These are phyloP conservation scores for Verticillium dahliae DNA, from an alignment of 2,329 filamentous ascomycete species.

Conservation along the genomic window DNA sequence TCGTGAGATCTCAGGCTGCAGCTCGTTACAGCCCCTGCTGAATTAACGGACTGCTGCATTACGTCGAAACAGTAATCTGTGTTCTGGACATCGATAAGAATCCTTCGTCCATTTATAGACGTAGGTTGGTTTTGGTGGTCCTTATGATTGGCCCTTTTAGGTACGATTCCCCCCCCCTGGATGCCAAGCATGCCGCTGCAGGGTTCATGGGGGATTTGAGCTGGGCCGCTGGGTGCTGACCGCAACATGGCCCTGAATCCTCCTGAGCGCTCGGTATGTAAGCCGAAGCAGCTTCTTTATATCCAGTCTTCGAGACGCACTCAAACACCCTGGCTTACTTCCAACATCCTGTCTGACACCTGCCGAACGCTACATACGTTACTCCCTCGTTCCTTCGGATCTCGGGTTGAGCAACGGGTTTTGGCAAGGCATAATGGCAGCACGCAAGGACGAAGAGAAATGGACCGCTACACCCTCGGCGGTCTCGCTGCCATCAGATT, in stretches of 20 bases:
- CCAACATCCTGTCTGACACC: too few relatives aligned
- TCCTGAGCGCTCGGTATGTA: too few relatives aligned
- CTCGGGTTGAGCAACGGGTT: too few relatives aligned
- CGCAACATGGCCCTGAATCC: not conserved
- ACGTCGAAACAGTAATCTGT: not conserved
- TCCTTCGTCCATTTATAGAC: not conserved
- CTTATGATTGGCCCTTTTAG: not conserved
- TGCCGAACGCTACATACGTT: too few relatives aligned
- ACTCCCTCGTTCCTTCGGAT: too few relatives aligned
- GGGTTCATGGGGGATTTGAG: not conserved
- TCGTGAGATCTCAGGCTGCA: too few relatives aligned
- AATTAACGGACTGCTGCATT: not conserved
- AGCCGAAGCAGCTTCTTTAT: too few relatives aligned
- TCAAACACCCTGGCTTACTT: too few relatives aligned
- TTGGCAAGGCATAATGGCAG: too few relatives aligned
- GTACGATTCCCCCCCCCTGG: not conserved
- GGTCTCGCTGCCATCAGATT: not conserved
- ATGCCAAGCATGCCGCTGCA: not conserved
- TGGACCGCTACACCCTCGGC: not conserved
- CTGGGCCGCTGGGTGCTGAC: not conserved
- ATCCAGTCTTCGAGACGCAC: too few relatives aligned
- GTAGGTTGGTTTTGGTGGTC: accelerated
- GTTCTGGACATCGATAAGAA: not conserved
- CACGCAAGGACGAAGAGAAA: too few relatives aligned
- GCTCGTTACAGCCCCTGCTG: too few relatives aligned